Evolutionary conservation across 2,329 filamentous ascomycete species (phyloP).

Genomic region (Rhexocercosporidium sp.): DNA sequence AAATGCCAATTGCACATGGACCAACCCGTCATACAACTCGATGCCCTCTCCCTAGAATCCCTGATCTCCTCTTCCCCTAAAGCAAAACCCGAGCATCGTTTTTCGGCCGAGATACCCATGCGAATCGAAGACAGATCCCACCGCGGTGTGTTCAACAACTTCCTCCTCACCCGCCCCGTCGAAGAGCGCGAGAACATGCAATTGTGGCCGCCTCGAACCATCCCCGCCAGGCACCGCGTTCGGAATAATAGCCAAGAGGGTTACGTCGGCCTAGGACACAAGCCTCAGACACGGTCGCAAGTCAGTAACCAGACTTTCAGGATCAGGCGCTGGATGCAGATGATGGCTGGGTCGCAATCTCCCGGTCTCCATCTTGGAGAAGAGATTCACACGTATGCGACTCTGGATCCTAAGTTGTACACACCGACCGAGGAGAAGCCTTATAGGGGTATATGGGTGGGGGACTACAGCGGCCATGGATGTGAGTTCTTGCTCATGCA

Average conservation of each 20-base stretch:
- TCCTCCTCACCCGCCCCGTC: conserved; percentile 66
- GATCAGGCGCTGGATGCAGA: conserved; percentile 78
- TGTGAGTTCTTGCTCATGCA: conserved; percentile 86
- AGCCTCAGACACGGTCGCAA: conserved; percentile 59
- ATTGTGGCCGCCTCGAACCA: conserved; percentile 77
- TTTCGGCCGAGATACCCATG: conserved; percentile 58
- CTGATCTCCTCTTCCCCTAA: conserved; percentile 19
- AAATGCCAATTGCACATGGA: conserved; percentile 74
- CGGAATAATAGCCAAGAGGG: conserved; percentile 54
- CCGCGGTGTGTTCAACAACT: conserved; percentile 63
- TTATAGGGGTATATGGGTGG: conserved; percentile 82
- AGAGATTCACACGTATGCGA: conserved; percentile 67
- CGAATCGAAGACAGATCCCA: conserved; percentile 51
- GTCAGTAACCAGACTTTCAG: conserved; percentile 75
- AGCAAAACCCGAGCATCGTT: conserved; percentile 44
- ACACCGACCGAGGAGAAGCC: conserved; percentile 81
- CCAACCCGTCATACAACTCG: conserved; percentile 69
- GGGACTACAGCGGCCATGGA: conserved; percentile 86
- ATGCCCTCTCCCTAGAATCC: conserved; percentile 28
- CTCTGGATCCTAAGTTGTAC: conserved; percentile 76
- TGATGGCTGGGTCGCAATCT: conserved; percentile 47
- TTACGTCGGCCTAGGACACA: conserved; percentile 47
- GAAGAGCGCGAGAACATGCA: conserved; percentile 47
- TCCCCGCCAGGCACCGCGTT: conserved; percentile 62
- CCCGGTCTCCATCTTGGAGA: conserved; percentile 58